A percentile compares a stretch with the other conserved stretches of the same genome.
Evolutionary conservation across 495 filamentous ascomycete genomes (phyloP).

Genomic region (Penicillium lividum): DNA sequence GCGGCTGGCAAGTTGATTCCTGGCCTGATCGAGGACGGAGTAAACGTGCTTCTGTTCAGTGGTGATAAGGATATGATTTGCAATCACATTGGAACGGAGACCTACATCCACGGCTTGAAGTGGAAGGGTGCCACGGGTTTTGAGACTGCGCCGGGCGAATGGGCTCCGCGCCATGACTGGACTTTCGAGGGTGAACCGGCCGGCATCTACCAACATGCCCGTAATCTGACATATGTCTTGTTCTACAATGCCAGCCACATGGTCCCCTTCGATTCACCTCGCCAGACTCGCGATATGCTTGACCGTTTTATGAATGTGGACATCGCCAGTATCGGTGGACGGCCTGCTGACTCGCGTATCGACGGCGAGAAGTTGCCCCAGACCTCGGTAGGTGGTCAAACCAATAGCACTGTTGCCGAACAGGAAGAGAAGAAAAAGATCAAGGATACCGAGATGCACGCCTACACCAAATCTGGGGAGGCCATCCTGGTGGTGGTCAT

Average conservation of each 20-base stretch:
- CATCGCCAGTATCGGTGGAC: conserved; percentile 85
- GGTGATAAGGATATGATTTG: conserved; percentile 94
- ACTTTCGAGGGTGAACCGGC: conserved; percentile 89
- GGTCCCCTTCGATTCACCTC: conserved; percentile 92
- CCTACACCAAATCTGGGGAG: conserved; percentile 90
- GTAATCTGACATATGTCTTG: conserved; percentile 92
- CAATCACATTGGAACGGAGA: conserved; percentile 94
- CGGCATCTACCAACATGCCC: conserved; percentile 89
- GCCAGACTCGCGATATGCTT: conserved; percentile 90
- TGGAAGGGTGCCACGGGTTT: conserved; percentile 92
- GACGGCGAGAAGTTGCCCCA: conserved; percentile 85
- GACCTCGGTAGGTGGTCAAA: conserved; percentile 84
- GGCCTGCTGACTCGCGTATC: conserved; percentile 79
- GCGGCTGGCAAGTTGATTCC: conserved; percentile 78
- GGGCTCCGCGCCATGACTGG: conserved; percentile 91
- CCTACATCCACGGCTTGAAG: conserved; percentile 84
- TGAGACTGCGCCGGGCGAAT: conserved; percentile 83
- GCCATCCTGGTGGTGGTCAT: conserved; percentile 84
- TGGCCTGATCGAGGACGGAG: conserved; percentile 64
- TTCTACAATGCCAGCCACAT: conserved; percentile 97
- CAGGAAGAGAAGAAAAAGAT: conserved; percentile 74
- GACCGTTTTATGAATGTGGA: conserved; percentile 95
- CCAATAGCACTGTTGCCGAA: conserved; percentile 73
- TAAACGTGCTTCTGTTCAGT: conserved; percentile 85
- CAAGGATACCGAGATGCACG: conserved; percentile 84